phyloP scores from a whole-genome alignment of 352 stramenopile genomes.

The Phytopythium sindhum region DNA sequence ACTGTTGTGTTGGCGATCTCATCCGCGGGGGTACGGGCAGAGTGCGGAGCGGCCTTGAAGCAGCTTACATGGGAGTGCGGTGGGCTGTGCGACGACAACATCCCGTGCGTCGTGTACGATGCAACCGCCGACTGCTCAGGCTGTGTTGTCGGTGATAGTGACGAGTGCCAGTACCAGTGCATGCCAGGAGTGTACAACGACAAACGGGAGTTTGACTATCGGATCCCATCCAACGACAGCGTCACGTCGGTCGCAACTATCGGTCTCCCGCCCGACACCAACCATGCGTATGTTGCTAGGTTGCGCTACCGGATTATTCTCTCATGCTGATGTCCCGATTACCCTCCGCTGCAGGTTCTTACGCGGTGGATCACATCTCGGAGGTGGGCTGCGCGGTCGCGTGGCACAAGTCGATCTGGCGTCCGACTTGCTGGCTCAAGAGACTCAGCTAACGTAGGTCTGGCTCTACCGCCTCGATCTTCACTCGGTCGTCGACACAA shows the following conservation, averaged over 20 bases:
- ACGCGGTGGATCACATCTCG: too few relatives aligned
- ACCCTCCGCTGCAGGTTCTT: too few relatives aligned
- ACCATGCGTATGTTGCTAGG: neutral
- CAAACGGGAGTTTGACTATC: neutral
- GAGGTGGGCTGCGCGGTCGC: too few relatives aligned
- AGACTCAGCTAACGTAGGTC: too few relatives aligned
- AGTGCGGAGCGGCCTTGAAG: neutral
- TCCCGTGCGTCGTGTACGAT: neutral
- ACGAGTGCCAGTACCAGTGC: neutral
- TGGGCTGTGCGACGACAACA: neutral
- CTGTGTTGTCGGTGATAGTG: neutral
- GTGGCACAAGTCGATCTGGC: too few relatives aligned
- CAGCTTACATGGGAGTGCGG: conserved; percentile 1
- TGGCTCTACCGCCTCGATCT: too few relatives aligned
- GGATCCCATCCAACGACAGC: neutral
- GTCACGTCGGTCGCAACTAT: too few relatives aligned
- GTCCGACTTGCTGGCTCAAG: too few relatives aligned
- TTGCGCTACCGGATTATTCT: too few relatives aligned
- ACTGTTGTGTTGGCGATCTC: neutral
- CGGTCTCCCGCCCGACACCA: neutral
- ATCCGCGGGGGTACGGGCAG: neutral
- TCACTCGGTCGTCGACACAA: too few relatives aligned
- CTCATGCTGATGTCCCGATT: too few relatives aligned
- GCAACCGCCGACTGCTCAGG: neutral
- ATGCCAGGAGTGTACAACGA: neutral